Conservation (phyloP, 225 moss, liverwort and hornwort genomes). For the Rhytidiadelphus loreus region DNA sequence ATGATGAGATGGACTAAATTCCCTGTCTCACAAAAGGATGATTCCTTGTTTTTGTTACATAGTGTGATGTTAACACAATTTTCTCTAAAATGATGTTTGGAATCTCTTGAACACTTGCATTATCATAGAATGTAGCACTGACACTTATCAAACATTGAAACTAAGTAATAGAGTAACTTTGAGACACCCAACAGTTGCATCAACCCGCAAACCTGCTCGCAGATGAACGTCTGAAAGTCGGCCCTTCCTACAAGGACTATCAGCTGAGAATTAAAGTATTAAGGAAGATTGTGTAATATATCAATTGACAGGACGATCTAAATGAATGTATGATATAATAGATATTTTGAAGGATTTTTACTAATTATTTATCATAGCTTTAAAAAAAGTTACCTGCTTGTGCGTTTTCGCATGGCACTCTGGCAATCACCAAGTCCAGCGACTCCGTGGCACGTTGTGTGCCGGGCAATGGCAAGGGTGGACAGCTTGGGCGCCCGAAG, state of each 20-base stretch:
- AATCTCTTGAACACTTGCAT: neutral
- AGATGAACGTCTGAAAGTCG: neutral
- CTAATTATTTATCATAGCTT: neutral
- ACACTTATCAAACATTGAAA: neutral
- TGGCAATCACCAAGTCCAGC: conserved; percentile 31
- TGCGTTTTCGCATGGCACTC: conserved; percentile 5
- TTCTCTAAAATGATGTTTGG: neutral
- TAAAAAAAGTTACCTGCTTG: neutral
- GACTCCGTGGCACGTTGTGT: neutral
- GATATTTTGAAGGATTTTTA: neutral
- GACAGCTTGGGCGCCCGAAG: neutral
- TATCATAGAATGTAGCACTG: neutral
- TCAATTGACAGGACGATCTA: neutral
- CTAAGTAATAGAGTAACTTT: neutral
- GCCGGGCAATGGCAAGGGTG: conserved; percentile 26
- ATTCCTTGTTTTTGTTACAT: neutral
- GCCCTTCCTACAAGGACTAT: too few species aligned
- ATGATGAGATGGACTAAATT: neutral
- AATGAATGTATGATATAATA: neutral
- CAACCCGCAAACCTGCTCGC: neutral
- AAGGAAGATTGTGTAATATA: neutral
- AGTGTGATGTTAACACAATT: neutral
- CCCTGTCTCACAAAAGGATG: neutral
- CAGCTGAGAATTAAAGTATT: neutral
- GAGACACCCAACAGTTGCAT: neutral